These are phyloP conservation scores for Psidium guajava DNA, from an alignment of 345 rosid species.

Conservation along the genomic window DNA sequence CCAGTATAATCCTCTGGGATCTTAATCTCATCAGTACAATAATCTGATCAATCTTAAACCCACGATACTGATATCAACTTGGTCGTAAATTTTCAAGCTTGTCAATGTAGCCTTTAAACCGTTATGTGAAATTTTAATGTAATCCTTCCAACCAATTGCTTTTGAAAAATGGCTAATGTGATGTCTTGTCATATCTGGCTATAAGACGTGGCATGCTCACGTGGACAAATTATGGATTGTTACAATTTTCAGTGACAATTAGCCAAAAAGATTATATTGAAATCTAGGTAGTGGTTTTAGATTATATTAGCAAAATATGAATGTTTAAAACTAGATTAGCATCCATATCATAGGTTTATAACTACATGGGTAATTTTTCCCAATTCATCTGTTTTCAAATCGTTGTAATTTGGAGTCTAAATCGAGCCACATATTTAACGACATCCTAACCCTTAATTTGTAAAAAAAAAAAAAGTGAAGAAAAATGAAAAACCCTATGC, in stretches of 20 bases:
- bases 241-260: fast-evolving
- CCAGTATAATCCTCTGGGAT: not conserved
- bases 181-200: fast-evolving
- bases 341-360: not conserved
- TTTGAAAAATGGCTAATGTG: fast-evolving
- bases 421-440: not conserved
- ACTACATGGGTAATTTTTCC: not conserved
- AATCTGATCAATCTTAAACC: not conserved
- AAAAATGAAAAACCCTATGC: not conserved
- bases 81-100: not conserved
- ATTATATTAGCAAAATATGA: not conserved
- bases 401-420: not conserved
- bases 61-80: not conserved
- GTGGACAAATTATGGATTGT: not conserved
- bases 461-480: not conserved
- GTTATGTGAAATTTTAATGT: not conserved
- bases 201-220: fast-evolving
- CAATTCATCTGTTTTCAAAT: too few relatives aligned
- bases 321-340: fast-evolving
- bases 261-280: fast-evolving
- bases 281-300: fast-evolving
- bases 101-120: fast-evolving
- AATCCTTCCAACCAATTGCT: not conserved
- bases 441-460: not conserved
- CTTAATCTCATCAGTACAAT: not conserved